Conservation (phyloP, 2,329 filamentous ascomycete species). For the Fusarium odoratissimum region DNA sequence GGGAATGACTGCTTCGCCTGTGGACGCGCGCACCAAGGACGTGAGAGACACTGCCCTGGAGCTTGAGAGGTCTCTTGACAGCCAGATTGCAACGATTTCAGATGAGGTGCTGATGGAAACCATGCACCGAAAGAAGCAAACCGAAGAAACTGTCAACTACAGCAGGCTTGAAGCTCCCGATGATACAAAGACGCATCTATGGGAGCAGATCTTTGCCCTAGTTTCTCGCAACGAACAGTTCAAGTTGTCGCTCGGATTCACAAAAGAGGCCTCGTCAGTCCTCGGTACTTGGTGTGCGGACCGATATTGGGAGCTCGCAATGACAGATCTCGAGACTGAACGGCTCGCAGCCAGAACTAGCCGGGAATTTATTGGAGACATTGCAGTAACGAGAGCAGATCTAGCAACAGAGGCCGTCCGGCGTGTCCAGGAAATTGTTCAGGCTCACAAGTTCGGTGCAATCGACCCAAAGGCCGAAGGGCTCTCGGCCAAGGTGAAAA, state of each 20-base stretch:
- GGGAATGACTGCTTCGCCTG: slow-evolving; percentile 96
- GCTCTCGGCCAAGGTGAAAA: slow-evolving; percentile 79
- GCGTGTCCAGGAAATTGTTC: slow-evolving; percentile 67
- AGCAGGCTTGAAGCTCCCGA: slow-evolving; percentile 55
- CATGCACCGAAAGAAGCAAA: slow-evolving; percentile 49
- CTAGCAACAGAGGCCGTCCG: slow-evolving; percentile 66
- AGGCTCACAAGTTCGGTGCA: slow-evolving; percentile 58
- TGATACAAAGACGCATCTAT: slow-evolving; percentile 72
- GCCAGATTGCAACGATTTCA: slow-evolving; percentile 81
- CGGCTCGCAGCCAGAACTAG: slow-evolving; percentile 70
- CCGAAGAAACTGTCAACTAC: slow-evolving; percentile 64
- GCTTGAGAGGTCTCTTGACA: slow-evolving; percentile 81
- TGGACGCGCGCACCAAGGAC: slow-evolving; percentile 80
- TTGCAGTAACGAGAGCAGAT: slow-evolving; percentile 50
- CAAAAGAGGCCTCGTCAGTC: slow-evolving; percentile 69
- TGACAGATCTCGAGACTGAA: slow-evolving; percentile 70
- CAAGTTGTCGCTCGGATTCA: slow-evolving; percentile 67
- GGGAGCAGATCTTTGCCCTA: slow-evolving; percentile 63
- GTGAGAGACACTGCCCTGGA: slow-evolving; percentile 76
- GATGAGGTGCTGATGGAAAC: slow-evolving; percentile 51
- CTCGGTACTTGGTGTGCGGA: slow-evolving; percentile 90
- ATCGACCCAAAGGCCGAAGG: slow-evolving; percentile 48
- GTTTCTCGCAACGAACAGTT: slow-evolving; percentile 61
- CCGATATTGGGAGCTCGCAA: slow-evolving; percentile 77
- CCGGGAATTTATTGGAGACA: slow-evolving; percentile 44